These are phyloP conservation scores for Termitomyces sp. DNA, from an alignment of 768 basidiomycete genomes.

Conservation along the genomic window DNA sequence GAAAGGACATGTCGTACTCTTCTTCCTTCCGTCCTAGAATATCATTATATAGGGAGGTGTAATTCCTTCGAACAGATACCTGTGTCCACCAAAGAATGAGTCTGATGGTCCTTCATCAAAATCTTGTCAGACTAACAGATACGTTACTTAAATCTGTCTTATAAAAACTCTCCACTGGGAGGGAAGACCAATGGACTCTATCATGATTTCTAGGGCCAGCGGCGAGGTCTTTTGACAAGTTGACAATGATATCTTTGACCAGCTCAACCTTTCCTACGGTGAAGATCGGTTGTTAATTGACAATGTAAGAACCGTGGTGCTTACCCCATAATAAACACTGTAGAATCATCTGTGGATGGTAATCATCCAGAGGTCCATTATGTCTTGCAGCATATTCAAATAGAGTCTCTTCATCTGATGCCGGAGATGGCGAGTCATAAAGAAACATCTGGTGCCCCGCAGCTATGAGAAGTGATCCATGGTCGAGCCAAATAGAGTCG, in stretches of 20 bases:
- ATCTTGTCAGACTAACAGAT: constrained; percentile 11
- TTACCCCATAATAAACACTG: constrained; percentile 92
- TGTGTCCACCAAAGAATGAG: neutral
- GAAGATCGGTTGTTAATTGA: neutral
- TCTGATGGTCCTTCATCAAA: neutral
- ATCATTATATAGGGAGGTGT: constrained; percentile 49
- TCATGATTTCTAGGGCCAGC: constrained; percentile 15
- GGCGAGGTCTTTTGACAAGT: constrained; percentile 45
- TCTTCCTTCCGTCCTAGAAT: constrained; percentile 32
- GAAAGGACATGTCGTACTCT: constrained; percentile 31
- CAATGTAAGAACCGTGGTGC: neutral
- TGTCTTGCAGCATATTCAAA: constrained; percentile 78
- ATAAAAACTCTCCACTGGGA: constrained; percentile 57
- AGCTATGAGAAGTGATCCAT: constrained; percentile 77
- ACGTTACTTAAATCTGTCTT: constrained; percentile 23
- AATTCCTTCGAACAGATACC: constrained; percentile 26
- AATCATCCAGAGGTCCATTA: constrained; percentile 86
- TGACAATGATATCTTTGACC: constrained; percentile 76
- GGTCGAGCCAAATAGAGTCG: constrained; percentile 88
- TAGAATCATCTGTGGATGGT: constrained; percentile 88
- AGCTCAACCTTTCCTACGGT: constrained; percentile 71
- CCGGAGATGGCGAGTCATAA: constrained; percentile 46
- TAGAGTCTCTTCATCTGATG: constrained; percentile 39
- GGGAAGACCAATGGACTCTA: constrained; percentile 33
- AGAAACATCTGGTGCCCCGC: constrained; percentile 82